phyloP scores from a whole-genome alignment of 805 yeast species.

The Pichia exigua region DNA sequence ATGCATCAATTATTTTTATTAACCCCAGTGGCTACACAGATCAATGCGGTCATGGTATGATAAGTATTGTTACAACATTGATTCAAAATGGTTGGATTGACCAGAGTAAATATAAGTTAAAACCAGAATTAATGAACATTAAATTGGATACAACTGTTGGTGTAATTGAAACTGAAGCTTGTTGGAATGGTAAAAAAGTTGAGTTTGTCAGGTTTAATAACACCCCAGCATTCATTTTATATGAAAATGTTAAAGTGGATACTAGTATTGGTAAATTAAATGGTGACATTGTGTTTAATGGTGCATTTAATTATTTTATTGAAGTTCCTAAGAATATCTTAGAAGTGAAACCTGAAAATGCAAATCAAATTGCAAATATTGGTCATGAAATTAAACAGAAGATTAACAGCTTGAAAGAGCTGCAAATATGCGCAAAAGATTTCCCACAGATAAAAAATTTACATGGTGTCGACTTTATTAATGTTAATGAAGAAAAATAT shows the following conservation, averaged over 20 bases:
- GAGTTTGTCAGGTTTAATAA: constrained; percentile 20
- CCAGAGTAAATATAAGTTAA: constrained; percentile 12
- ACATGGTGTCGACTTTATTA: constrained; percentile 19
- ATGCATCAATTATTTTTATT: constrained; percentile 20
- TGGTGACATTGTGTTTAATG: constrained; percentile 24
- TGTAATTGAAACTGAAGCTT: constrained; percentile 15
- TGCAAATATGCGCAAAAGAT: constrained; percentile 15
- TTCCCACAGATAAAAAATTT: constrained; percentile 18
- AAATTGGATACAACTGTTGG: constrained; percentile 23
- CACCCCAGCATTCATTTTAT: constrained; percentile 19
- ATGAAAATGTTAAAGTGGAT: constrained; percentile 11
- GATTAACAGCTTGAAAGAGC: constrained; percentile 5
- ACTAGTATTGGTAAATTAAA: constrained; percentile 14
- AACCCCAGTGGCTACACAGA: constrained; percentile 25
- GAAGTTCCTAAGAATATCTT: constrained; percentile 11
- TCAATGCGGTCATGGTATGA: constrained; percentile 26
- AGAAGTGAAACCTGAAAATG: constrained; percentile 16
- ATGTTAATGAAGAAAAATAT: constrained; percentile 2
- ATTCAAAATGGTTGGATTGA: constrained; percentile 17
- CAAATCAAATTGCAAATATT: constrained; percentile 12
- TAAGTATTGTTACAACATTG: constrained; percentile 19
- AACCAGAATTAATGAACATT: constrained; percentile 18
- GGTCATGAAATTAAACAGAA: constrained; percentile 18
- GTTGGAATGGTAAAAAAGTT: constrained; percentile 20
- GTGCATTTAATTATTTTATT: constrained; percentile 21